A percentile compares a stretch with the other conserved stretches of the same genome.
phyloP scores from a whole-genome alignment of 2,329 filamentous ascomycete genomes.

The Rhinocladiella mackenziei region DNA sequence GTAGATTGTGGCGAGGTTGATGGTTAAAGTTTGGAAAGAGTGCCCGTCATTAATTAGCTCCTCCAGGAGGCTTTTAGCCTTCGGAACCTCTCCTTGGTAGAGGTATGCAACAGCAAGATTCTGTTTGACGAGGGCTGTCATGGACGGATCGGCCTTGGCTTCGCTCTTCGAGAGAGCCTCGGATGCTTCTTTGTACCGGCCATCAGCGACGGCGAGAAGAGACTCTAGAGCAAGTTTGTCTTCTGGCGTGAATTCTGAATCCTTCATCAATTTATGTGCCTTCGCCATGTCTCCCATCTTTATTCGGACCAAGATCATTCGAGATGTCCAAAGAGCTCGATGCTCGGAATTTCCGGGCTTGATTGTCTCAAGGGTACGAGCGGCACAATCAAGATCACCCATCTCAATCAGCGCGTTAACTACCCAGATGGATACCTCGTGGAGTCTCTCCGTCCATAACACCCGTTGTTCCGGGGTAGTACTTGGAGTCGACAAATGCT shows the following conservation, averaged over 20 bases:
- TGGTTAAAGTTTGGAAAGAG: conserved; percentile 74
- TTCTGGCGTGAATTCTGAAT: conserved; percentile 38
- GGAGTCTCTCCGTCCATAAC: conserved; percentile 68
- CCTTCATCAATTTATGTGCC: conserved; percentile 55
- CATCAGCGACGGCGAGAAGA: conserved; percentile 73
- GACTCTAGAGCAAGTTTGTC: conserved; percentile 52
- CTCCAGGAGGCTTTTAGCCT: conserved; percentile 67
- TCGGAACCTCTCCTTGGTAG: conserved; percentile 71
- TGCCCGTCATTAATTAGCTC: conserved; percentile 58
- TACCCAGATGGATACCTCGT: conserved; percentile 66
- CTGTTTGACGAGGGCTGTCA: conserved; percentile 69
- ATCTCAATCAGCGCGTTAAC: conserved; percentile 58
- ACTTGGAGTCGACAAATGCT: conserved; percentile 51
- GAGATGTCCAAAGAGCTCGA: conserved; percentile 29
- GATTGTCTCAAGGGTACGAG: conserved; percentile 64
- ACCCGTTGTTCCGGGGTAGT: conserved; percentile 53
- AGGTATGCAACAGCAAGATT: conserved; percentile 81
- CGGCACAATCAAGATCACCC: conserved; percentile 79
- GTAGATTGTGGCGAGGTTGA: conserved; percentile 87
- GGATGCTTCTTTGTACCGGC: conserved; percentile 62
- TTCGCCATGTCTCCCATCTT: conserved; percentile 71
- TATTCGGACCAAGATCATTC: conserved; percentile 66
- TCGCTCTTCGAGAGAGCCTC: conserved; percentile 10
- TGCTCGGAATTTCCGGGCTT: conserved; percentile 33
- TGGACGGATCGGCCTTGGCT: conserved; percentile 33